Base-by-base conservation (phyloP, 768 basidiomycete genomes). In the Exidia glandulosa region DNA sequence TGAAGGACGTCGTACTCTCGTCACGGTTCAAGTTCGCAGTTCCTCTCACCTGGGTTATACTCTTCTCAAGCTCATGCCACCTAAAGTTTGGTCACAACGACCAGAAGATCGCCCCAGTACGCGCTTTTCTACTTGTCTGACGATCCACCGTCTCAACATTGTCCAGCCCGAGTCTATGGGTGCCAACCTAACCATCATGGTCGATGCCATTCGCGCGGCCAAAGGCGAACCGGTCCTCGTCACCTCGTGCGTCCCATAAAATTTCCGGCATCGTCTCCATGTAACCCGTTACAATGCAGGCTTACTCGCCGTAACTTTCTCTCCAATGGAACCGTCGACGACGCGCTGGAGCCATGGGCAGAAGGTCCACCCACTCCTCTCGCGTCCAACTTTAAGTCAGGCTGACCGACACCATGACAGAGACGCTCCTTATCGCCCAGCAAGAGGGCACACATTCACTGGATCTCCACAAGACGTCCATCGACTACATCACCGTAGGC, bases 171-270 rank as follows among this genome's bases (percentile, higher is more conserved):
- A 73, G 60, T 76, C 74, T 0, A 77, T 77, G 76, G 75, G 75
- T 7, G 71, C 70, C 1, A 76, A 78, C 58, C 54, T 76, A 41
- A 77, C 76, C 16, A 63, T 63, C 7, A 76, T 75, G 75, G 71
- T 75, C 6, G 57, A 72, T 57, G 36, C 75, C 59, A 68, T 77
- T 56, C 68, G 74, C 10, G 69, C 68, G 2, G 60, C 73, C 23
- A 74, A 75, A n/a, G 59, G 61, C 12, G 60, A 61, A 32, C 75
- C 76, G 0, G 73, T 78, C 25, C 65, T 77, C 9, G 73, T 77
- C 36, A 77, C 76, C 16, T 73, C 72, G 61, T 65, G 25, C n/a
- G n/a, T n/a, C n/a, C n/a, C n/a, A n/a, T n/a, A n/a, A n/a, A n/a
- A n/a, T n/a, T n/a, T n/a, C n/a, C n/a, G n/a, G n/a, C n/a, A n/a